Conservation (phyloP, 371 early-diverging fungal genomes). For the Syncephalastrum racemosum region DNA sequence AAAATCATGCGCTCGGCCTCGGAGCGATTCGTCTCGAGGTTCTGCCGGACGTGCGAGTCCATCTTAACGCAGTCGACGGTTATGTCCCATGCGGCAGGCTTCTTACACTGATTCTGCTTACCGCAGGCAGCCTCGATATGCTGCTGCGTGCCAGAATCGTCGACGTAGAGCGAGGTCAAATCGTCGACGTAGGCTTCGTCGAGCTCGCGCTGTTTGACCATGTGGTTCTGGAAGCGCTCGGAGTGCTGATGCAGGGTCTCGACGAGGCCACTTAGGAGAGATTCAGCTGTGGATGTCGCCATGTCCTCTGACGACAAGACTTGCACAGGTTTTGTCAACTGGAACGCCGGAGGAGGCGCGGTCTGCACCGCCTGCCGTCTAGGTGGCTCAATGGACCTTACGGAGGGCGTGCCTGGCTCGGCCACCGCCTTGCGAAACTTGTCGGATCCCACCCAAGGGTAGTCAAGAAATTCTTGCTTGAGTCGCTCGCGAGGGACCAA, state of each 20-base stretch:
- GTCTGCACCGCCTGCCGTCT: slow-evolving; percentile 17
- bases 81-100: slow-evolving; percentile 26
- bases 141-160: slow-evolving; percentile 20
- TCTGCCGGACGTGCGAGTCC: slow-evolving; percentile 1
- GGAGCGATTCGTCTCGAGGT: slow-evolving; percentile 13
- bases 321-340: slow-evolving; percentile 18
- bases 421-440: slow-evolving; percentile 18
- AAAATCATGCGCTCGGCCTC: slow-evolving; percentile 5
- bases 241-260: slow-evolving; percentile 28
- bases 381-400: background rate
- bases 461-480: slow-evolving; percentile 21
- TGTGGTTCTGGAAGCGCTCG: slow-evolving; percentile 20
- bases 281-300: slow-evolving; percentile 19
- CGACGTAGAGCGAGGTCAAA: slow-evolving; percentile 28
- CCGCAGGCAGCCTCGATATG: slow-evolving; percentile 35
- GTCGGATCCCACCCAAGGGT: slow-evolving; percentile 35
- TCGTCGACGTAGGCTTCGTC: slow-evolving; percentile 30
- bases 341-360: slow-evolving; percentile 22
- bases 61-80: slow-evolving; percentile 5
- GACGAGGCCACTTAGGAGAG: slow-evolving; percentile 22
- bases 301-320: slow-evolving; percentile 10
- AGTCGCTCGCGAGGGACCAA: slow-evolving; percentile 27
- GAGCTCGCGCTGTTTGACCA: slow-evolving; percentile 25
- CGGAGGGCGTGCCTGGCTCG: background rate
- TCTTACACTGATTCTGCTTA: slow-evolving; percentile 29